Evolutionary conservation across 2,329 filamentous ascomycete species (phyloP).

Genomic region (Zalaria sp.): DNA sequence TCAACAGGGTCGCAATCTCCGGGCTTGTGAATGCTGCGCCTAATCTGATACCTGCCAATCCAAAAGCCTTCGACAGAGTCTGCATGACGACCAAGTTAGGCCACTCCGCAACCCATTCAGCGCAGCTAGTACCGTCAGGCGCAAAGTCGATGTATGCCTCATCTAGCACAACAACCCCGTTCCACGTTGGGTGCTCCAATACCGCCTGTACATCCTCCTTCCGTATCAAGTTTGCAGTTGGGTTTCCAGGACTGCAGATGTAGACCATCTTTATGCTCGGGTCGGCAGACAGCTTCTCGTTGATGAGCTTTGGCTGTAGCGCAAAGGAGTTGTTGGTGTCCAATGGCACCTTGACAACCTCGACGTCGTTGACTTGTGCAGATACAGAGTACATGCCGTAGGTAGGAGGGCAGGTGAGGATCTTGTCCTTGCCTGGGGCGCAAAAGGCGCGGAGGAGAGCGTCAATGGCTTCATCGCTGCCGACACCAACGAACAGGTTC

Average conservation of each 20-base stretch:
- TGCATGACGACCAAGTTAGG: slow-evolving; percentile 97
- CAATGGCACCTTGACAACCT: slow-evolving; percentile 74
- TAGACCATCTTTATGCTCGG: slow-evolving; percentile 73
- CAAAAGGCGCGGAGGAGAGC: slow-evolving; percentile 90
- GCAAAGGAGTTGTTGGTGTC: slow-evolving; percentile 57
- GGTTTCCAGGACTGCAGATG: slow-evolving; percentile 89
- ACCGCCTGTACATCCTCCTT: slow-evolving; percentile 62
- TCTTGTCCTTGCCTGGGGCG: slow-evolving; percentile 70
- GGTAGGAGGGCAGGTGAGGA: slow-evolving; percentile 88
- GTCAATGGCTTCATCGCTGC: slow-evolving; percentile 94
- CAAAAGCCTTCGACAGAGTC: slow-evolving; percentile 95
- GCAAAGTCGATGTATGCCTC: slow-evolving; percentile 97
- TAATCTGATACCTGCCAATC: slow-evolving; percentile 81
- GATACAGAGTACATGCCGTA: slow-evolving; percentile 98
- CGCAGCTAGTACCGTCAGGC: slow-evolving; percentile 61
- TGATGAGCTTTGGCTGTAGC: slow-evolving; percentile 58
- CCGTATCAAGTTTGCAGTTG: slow-evolving; percentile 64
- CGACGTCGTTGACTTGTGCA: slow-evolving; percentile 85
- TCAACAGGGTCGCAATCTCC: slow-evolving; percentile 65
- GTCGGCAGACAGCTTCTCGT: slow-evolving; percentile 47
- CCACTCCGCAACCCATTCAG: slow-evolving; percentile 83
- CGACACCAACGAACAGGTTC: slow-evolving; percentile 88
- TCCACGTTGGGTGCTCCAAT: slow-evolving; percentile 82
- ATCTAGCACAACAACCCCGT: slow-evolving; percentile 83
- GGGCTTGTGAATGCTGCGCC: slow-evolving; percentile 71